phyloP scores from a whole-genome alignment of 164 flowering plant genomes.

The Sedum album region DNA sequence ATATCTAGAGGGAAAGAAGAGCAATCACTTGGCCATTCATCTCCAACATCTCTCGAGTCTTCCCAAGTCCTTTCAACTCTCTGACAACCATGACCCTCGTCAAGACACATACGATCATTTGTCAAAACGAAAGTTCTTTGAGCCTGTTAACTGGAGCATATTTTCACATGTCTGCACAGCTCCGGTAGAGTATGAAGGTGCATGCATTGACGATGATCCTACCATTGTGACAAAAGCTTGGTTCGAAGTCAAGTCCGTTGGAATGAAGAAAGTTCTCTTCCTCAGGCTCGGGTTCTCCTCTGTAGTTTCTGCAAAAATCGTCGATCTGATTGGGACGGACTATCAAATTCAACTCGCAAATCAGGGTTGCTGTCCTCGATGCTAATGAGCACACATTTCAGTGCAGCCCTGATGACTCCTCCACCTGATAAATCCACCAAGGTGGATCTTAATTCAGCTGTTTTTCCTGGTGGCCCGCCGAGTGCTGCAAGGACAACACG shows the following conservation, averaged over 20 bases:
- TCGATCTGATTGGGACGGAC: slow-evolving; percentile 77
- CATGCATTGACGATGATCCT: slow-evolving; percentile 52
- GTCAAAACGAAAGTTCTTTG: slow-evolving; percentile 43
- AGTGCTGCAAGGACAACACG: slow-evolving; percentile 35
- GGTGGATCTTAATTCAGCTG: slow-evolving; percentile 66
- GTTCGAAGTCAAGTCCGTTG: slow-evolving; percentile 62
- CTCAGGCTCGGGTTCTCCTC: slow-evolving; percentile 75
- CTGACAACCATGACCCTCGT: slow-evolving; percentile 44
- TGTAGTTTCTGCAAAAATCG: slow-evolving; percentile 59
- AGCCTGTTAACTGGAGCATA: slow-evolving; percentile 72
- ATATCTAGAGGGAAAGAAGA: slow-evolving; percentile 74
- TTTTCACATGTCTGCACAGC: slow-evolving; percentile 84
- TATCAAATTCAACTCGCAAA: slow-evolving; percentile 37
- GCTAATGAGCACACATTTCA: slow-evolving; percentile 53
- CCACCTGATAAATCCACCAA: slow-evolving; percentile 37
- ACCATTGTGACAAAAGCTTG: slow-evolving; percentile 79
- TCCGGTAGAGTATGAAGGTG: slow-evolving; percentile 49
- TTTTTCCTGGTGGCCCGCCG: slow-evolving; percentile 73
- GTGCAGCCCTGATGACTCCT: slow-evolving; percentile 27
- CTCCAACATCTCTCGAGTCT: slow-evolving; percentile 74
- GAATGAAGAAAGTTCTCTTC: slow-evolving; percentile 74
- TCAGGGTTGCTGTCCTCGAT: slow-evolving; percentile 54
- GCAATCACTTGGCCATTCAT: slow-evolving; percentile 74
- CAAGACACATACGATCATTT: slow-evolving; percentile 34
- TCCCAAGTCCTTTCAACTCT: slow-evolving; percentile 50